These are phyloP conservation scores for Plantago ovata DNA, from an alignment of 257 asterid genomes.

Conservation along the genomic window DNA sequence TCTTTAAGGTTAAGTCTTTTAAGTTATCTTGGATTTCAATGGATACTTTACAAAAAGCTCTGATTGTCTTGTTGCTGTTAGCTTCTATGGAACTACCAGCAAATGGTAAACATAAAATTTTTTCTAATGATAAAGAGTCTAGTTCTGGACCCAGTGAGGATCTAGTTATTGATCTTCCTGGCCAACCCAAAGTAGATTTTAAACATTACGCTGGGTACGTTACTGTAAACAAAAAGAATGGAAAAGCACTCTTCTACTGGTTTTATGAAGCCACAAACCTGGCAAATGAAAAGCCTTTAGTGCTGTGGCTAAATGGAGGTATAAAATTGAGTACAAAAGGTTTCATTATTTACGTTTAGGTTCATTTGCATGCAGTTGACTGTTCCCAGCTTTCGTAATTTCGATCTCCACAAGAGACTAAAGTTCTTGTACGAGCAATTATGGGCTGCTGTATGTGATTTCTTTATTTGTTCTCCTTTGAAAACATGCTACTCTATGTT, in stretches of 20 bases:
- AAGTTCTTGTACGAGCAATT: no score
- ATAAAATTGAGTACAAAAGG: slow-evolving; percentile 6
- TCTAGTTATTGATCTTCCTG: slow-evolving; percentile 70
- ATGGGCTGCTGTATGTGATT: not conserved
- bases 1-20: slow-evolving; percentile 22
- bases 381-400: no score
- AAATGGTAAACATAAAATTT: slow-evolving; percentile 37
- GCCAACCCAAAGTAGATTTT: slow-evolving; percentile 65
- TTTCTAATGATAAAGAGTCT: slow-evolving; percentile 31
- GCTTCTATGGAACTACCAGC: slow-evolving; percentile 32
- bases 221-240: slow-evolving; percentile 27
- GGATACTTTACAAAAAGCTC: slow-evolving; percentile 33
- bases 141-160: slow-evolving; percentile 29
- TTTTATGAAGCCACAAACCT: slow-evolving; percentile 60
- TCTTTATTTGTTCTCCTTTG: not conserved
- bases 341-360: not conserved
- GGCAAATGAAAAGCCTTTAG: slow-evolving; percentile 68
- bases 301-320: slow-evolving; percentile 98
- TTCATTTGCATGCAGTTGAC: no score
- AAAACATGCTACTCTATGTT: slow-evolving; percentile 27
- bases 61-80: slow-evolving; percentile 32
- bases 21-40: slow-evolving; percentile 26
- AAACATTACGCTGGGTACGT: slow-evolving; percentile 46
- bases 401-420: no score
- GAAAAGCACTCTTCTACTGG: slow-evolving; percentile 37